Conservation (phyloP, 2,329 filamentous ascomycete genomes). For the Nigrospora oryzae region DNA sequence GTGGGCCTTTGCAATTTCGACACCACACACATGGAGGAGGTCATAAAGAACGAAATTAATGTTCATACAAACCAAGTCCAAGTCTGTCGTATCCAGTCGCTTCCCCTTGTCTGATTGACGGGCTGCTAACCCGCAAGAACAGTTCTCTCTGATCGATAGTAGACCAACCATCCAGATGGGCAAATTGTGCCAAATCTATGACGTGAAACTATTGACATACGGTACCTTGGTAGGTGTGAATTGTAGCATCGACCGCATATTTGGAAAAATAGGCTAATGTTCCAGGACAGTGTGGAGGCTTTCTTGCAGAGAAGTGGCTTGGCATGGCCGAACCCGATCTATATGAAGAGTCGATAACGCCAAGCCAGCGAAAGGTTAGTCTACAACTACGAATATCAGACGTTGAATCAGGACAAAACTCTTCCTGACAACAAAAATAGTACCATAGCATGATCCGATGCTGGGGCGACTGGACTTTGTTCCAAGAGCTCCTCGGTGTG, state of each 20-base stretch:
- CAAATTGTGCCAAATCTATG: constrained; percentile 16
- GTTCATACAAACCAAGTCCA: constrained; percentile 26
- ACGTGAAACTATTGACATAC: constrained; percentile 22
- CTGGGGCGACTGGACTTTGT: constrained; percentile 21
- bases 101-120: not conserved
- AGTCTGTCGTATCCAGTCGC: constrained; percentile 9
- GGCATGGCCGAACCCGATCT: constrained; percentile 18
- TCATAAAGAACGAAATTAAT: constrained; percentile 12
- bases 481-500: constrained; percentile 17
- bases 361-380: constrained; percentile 24
- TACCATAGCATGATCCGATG: constrained; percentile 21
- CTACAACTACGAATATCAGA: not conserved
- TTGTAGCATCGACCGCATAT: not conserved
- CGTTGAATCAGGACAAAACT: not conserved
- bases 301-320: constrained; percentile 24
- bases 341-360: constrained; percentile 22
- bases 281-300: constrained; percentile 21
- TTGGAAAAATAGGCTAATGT: not conserved
- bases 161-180: constrained; percentile 20
- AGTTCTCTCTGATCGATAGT: constrained; percentile 25
- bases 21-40: constrained; percentile 18
- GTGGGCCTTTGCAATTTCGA: constrained; percentile 28
- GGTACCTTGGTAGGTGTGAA: constrained; percentile 20
- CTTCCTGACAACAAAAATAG: constrained; percentile 5
- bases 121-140: not conserved